Percentiles rank a stretch among this genome's conserved stretches.
phyloP scores from a whole-genome alignment of 1,284 basidiomycete species.

The Marasmius oreades region DNA sequence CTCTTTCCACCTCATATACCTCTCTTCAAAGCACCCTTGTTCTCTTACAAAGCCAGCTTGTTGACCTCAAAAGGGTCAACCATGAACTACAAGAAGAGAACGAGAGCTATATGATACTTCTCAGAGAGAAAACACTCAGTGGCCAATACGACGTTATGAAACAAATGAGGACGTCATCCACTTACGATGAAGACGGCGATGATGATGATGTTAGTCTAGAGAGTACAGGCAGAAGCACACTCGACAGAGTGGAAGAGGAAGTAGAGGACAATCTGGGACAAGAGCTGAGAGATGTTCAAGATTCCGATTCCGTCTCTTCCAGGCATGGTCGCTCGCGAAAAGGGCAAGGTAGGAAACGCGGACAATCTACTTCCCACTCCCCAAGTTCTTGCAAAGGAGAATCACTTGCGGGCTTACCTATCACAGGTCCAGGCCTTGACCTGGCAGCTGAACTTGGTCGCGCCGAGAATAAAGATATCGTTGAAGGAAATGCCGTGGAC shows the following conservation, averaged over 20 bases:
- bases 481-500: slow-evolving; percentile 52
- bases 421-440: slow-evolving; percentile 84
- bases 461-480: slow-evolving; percentile 77
- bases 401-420: slow-evolving; percentile 74
- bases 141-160: slow-evolving; percentile 78
- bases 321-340: slow-evolving; percentile 37
- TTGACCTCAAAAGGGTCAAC: slow-evolving; percentile 78
- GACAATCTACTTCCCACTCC: slow-evolving; percentile 45
- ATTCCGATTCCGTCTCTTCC: slow-evolving; percentile 36
- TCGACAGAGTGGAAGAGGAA: slow-evolving; percentile 59
- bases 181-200: slow-evolving; percentile 50
- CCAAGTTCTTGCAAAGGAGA: slow-evolving; percentile 56
- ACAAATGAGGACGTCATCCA: slow-evolving; percentile 55
- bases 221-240: slow-evolving; percentile 51
- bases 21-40: slow-evolving; percentile 76
- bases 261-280: slow-evolving; percentile 32
- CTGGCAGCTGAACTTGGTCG: slow-evolving; percentile 87
- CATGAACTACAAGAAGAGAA: slow-evolving; percentile 87
- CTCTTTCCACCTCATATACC: slow-evolving; percentile 73
- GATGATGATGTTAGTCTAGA: slow-evolving; percentile 49
- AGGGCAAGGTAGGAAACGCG: slow-evolving; percentile 51
- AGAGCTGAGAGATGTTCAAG: slow-evolving; percentile 34
- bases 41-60: slow-evolving; percentile 71
- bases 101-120: slow-evolving; percentile 89
- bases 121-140: slow-evolving; percentile 84